phyloP scores from a whole-genome alignment of 768 basidiomycete species.

The Agrocybe pediades region DNA sequence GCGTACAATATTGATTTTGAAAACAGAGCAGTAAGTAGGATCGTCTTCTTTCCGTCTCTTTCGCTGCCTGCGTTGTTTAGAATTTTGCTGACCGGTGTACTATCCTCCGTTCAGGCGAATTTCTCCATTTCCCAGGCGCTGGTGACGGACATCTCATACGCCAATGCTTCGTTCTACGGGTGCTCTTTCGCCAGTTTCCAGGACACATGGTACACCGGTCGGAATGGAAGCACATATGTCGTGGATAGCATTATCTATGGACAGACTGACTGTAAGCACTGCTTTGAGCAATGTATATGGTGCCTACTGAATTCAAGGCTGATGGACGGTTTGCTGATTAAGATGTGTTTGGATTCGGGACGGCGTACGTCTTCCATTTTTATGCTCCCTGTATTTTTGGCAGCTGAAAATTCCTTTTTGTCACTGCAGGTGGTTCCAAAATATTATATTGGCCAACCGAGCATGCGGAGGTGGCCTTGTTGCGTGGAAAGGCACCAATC shows the following conservation, averaged over 20 bases:
- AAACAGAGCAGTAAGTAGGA: slow-evolving; percentile 57
- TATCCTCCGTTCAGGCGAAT: slow-evolving; percentile 53
- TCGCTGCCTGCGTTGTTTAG: neutral
- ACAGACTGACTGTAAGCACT: slow-evolving; percentile 58
- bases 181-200: slow-evolving; percentile 64
- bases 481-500: slow-evolving; percentile 65
- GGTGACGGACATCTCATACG: slow-evolving; percentile 61
- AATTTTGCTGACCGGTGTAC: too few species aligned
- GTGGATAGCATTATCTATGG: slow-evolving; percentile 66
- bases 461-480: slow-evolving; percentile 67
- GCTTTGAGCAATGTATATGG: neutral
- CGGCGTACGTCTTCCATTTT: slow-evolving; percentile 40
- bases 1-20: slow-evolving; percentile 70
- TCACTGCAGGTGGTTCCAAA: slow-evolving; percentile 61
- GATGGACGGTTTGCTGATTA: too few species aligned
- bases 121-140: slow-evolving; percentile 64
- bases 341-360: slow-evolving; percentile 66
- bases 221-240: slow-evolving; percentile 58
- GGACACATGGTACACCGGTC: slow-evolving; percentile 68
- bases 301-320: neutral
- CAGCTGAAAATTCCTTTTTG: neutral
- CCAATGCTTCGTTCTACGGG: slow-evolving; percentile 69
- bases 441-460: slow-evolving; percentile 58
- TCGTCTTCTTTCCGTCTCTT: neutral
- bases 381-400: neutral